Evolutionary conservation across 495 filamentous ascomycete genomes (phyloP), one percentile per base, ranked within the genome.

Genomic region (Penicillium robsamsonii): DNA sequence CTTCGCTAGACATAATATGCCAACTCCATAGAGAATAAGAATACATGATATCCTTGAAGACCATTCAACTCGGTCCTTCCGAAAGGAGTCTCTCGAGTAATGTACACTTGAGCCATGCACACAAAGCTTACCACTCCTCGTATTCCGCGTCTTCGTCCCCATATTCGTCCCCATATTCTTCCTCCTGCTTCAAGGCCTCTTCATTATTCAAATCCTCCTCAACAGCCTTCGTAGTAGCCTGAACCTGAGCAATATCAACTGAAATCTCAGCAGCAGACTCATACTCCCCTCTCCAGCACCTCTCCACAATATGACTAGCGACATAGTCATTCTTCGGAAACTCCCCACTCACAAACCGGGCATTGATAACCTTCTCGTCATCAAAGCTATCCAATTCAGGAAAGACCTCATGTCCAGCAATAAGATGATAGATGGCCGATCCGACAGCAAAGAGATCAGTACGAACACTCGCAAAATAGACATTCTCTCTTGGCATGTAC

Each of bases 381-480:
- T 44, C 18, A 11, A 48, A 27, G 43, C 40, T 41, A 13, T 61
- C 48, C 22, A 67, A 37, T 41, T 65, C 64, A 6, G 55, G 62
- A 41, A 67, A 67, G 9, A 63, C 57, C 22, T 59, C 55, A 42
- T 55, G 43, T 2, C 62, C 64, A 22, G 31, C 33, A 12, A 65
- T 54, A 17, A 66, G 56, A 31, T 51, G 54, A 37, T 67, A 67
- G 15, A 67, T 59, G 1, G 56, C 49, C 44, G 62, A 55, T 10
- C 65, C 65, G 13, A 66, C 40, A n/a, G 65, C 63, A 37, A 68
- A 66, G 10, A 66, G 45, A 57, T 68, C 63, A 17, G 63, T 68
- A 17, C 46, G 56, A 8, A 31, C n/a, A 47, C 49, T 35, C 18
- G 56, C 53, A 22, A 53, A 11, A 15, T 56, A 50, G n/a, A 17